phyloP scores from a whole-genome alignment of 495 filamentous ascomycete species.

The Aspergillus haitiensis region DNA sequence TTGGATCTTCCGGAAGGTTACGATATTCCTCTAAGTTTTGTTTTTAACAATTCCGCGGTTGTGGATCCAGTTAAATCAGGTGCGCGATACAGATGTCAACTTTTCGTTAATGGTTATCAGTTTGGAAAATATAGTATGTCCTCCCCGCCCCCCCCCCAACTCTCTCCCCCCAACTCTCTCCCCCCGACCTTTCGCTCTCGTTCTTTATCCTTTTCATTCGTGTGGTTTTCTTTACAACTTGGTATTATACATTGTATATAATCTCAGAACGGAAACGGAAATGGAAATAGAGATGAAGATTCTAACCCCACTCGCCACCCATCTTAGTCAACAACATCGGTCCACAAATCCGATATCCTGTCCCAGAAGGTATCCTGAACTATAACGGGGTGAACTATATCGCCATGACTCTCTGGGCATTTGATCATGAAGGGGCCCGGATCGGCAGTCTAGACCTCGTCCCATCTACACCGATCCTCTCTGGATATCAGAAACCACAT shows the following conservation, averaged over 20 bases:
- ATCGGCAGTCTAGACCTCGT: background rate
- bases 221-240: no score
- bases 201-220: no score
- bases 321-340: conserved; percentile 52
- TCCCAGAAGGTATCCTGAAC: conserved; percentile 64
- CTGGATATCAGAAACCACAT: background rate
- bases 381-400: conserved; percentile 58
- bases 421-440: conserved; percentile 33
- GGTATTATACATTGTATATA: background rate
- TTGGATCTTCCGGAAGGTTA: conserved; percentile 53
- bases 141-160: background rate
- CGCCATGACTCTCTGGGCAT: conserved; percentile 58
- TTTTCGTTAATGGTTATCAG: conserved; percentile 71
- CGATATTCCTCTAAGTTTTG: conserved; percentile 60
- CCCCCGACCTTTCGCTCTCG: background rate
- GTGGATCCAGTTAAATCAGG: conserved; percentile 23
- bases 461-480: background rate
- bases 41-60: conserved; percentile 40
- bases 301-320: no score
- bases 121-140: conserved; percentile 59
- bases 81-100: conserved; percentile 49
- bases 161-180: background rate
- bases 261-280: no score
- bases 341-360: conserved; percentile 61
- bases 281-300: no score